phyloP scores from a whole-genome alignment of 2,329 filamentous ascomycete genomes.

The Albophoma yamanashiensis region DNA sequence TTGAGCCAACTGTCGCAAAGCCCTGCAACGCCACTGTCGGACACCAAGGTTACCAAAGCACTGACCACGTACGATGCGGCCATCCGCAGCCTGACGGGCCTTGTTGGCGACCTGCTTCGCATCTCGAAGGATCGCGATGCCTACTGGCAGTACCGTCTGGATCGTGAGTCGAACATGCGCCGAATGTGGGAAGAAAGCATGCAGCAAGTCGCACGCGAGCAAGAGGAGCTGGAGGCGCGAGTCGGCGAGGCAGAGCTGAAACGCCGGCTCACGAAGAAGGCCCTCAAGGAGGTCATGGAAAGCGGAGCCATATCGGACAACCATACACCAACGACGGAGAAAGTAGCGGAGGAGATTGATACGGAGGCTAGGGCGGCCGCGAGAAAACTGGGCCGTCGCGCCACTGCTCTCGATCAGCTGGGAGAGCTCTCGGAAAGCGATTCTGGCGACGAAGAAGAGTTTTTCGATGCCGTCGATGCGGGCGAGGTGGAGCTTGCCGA shows the following conservation, averaged over 20 bases:
- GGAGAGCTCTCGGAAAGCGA: constrained; percentile 70
- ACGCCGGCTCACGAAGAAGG: constrained; percentile 78
- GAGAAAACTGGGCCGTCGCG: constrained; percentile 39
- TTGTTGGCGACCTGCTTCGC: constrained; percentile 78
- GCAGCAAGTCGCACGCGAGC: constrained; percentile 90
- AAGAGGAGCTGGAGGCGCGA: constrained; percentile 79
- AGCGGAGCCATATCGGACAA: constrained; percentile 26
- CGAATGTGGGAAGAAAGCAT: constrained; percentile 99
- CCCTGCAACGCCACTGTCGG: constrained; percentile 62
- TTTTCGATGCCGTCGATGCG: constrained; percentile 93
- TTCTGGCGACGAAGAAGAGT: constrained; percentile 79
- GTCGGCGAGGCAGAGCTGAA: constrained; percentile 88
- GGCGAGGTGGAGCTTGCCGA: constrained; percentile 77
- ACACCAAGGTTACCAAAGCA: constrained; percentile 66
- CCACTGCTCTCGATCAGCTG: constrained; percentile 59
- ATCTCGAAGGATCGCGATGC: constrained; percentile 91
- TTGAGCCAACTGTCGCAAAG: constrained; percentile 56
- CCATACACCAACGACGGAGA: constrained; percentile 16
- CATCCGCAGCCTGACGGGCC: constrained; percentile 73
- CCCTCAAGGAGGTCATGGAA: constrained; percentile 75
- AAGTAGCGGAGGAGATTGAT: constrained; percentile 19
- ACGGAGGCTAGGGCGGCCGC: constrained; percentile 25
- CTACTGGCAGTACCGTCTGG: constrained; percentile 93
- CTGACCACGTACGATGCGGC: constrained; percentile 80
- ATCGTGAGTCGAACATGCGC: constrained; percentile 82